Evolutionary conservation across 257 asterid species (phyloP).

Genomic region (Nicotiana knightiana): DNA sequence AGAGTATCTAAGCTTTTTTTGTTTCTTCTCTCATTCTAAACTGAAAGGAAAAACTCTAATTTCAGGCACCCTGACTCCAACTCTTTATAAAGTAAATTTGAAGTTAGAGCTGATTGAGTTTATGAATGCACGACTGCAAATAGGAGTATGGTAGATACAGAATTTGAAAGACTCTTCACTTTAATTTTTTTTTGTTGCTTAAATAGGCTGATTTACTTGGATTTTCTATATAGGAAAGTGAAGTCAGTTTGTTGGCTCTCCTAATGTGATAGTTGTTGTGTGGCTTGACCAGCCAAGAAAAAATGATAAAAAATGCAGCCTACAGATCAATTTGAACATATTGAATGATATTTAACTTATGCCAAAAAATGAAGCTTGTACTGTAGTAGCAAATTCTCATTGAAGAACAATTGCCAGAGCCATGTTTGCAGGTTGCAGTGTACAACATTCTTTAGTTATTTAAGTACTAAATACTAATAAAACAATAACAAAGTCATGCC

Average conservation of each 20-base stretch:
- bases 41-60: no score
- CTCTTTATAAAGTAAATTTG: no score
- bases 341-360: background rate
- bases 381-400: background rate
- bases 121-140: no score
- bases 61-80: no score
- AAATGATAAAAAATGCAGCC: background rate
- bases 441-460: background rate
- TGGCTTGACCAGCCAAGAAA: background rate
- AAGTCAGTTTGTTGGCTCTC: background rate
- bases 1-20: no score
- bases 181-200: background rate
- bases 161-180: background rate
- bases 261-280: background rate
- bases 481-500: no score
- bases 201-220: background rate
- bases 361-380: no score
- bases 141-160: no score
- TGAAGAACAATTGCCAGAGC: background rate
- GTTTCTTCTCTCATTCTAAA: no score
- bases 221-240: background rate
- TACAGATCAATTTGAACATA: background rate
- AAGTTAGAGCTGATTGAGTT: no score
- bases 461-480: no score
- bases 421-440: background rate